Evolutionary conservation across 169 alveolate species (phyloP), one percentile per base, ranked within the genome.

Genomic region (Amoebophrya sp.): DNA sequence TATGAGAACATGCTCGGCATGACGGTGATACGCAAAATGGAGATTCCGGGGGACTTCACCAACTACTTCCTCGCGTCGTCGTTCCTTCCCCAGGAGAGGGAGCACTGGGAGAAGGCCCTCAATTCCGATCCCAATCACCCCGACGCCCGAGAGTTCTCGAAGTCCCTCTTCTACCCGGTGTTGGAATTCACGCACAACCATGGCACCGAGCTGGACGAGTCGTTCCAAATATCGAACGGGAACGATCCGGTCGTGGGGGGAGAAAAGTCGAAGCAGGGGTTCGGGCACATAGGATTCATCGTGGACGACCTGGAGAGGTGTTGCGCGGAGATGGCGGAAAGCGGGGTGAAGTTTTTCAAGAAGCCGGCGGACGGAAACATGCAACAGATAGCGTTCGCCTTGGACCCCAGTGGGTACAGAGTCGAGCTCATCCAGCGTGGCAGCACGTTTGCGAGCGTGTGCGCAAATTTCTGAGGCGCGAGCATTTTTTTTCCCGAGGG

Each of bases 401-500:
- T 92, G 58, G 96, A 95, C 69, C 96, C 96, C 43, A 94, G 94
- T 90, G 94, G 95, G 20, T 95, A 95, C 90, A 89, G 95, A 93
- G 93, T 95, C 34, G 96, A 94, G 92, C 91, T 95, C 41, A 94
- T 95, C 31, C 94, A 93, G 91, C 89, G 95, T 45, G 93, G 93
- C 31, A 69, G 69, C 18, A 20, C 90, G 26, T 88, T 91, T 29
- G 48, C 48, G 4, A 13, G 48, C 13, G 48, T 42, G 13, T 42
- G 48, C 13, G 48, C 48, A 4, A 42, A 42, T 13, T 42, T 42
- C 48, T 42, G 48, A 42, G n/a, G n/a, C n/a, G n/a, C n/a, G n/a
- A n/a, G n/a, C n/a, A n/a, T n/a, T n/a, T n/a, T n/a, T n/a, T n/a
- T n/a, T n/a, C n/a, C n/a, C n/a, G n/a, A n/a, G n/a, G n/a, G n/a